A percentile compares a stretch with the other conserved stretches of the same genome.
These are phyloP conservation scores for Chalciporus piperatus DNA, from an alignment of 768 basidiomycete genomes.

Conservation along the genomic window DNA sequence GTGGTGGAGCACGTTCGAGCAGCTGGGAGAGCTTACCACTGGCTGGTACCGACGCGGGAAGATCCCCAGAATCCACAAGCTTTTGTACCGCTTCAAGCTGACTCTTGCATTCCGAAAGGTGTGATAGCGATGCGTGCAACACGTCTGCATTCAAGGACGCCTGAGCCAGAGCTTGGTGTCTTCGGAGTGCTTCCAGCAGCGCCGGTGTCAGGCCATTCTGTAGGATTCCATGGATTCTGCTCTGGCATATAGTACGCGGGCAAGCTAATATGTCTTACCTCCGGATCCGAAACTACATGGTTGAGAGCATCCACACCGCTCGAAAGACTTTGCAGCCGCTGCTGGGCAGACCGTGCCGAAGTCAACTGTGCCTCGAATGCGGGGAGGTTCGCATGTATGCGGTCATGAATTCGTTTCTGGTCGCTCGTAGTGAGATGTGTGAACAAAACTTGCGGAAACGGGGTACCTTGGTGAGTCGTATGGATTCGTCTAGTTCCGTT, in stretches of 20 bases:
- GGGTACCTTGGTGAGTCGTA: constrained; percentile 66
- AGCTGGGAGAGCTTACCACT: constrained; percentile 41
- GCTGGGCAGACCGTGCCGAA: constrained; percentile 63
- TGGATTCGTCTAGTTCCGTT: constrained; percentile 67
- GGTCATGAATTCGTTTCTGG: constrained; percentile 68
- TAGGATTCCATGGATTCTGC: not conserved
- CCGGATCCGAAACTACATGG: constrained; percentile 50
- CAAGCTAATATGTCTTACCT: constrained; percentile 44
- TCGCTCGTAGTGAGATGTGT: constrained; percentile 9
- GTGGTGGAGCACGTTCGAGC: constrained; percentile 46
- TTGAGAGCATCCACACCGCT: constrained; percentile 52
- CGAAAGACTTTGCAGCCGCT: constrained; percentile 49
- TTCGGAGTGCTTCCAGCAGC: constrained; percentile 51
- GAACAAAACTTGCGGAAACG: constrained; percentile 1
- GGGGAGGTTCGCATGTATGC: constrained; percentile 62
- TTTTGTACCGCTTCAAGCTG: constrained; percentile 44
- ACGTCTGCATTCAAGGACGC: constrained; percentile 54
- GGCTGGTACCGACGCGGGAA: constrained; percentile 60
- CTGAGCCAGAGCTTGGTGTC: constrained; percentile 64
- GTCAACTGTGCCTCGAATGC: constrained; percentile 62
- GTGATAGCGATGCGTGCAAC: constrained; percentile 48
- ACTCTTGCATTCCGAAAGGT: constrained; percentile 51
- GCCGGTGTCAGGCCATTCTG: constrained; percentile 70
- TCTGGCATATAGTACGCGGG: not conserved
- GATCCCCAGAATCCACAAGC: constrained; percentile 53